Base-by-base conservation (phyloP, 345 rosid genomes). In the Camelina neglecta region DNA sequence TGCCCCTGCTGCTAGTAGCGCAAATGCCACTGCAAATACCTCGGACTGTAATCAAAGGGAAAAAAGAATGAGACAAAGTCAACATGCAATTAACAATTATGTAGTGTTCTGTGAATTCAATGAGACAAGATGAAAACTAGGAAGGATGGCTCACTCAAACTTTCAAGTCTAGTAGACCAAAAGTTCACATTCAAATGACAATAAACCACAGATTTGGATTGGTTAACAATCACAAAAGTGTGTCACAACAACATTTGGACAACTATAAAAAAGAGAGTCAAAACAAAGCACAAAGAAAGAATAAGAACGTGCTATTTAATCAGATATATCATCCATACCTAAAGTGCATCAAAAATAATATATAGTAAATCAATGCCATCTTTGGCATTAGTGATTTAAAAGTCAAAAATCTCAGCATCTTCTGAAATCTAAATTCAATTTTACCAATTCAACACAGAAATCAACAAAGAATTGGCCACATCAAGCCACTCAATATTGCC, bases 11-110 rank as follows among this genome's bases (percentile, higher is more conserved):
- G 97, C 99, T 56, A 95, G 89, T 44, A 95, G 84, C 18, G 98
- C 99, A 81, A 95, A 92, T 75, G 99, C 99, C 79, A 90, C 98
- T 1, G 98, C 97, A 70, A 95, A 95, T 45, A 95, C 96, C 81
- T 95, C 94, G 23, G 97, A 92, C 97, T 92, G 88, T 50, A 39
- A 35, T 71, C 36, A 65, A 8, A 50, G 5, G 33, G 20, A 49
- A 64, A 64, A 56, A 56, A 1, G 5, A 26, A 47, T 72, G 44
- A 78, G 77, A 42, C 44, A 16, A 39, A 16, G 11, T 26, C 4
- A 11, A 4, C 11, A 29, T 67, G 2, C 18, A 20, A 21, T 11
- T 31, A 35, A 18, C 9, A 11, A 4, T 16, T 12, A 6, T 42
- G 36, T 23, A n/a, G 13, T 21, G 11, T 21, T 18, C 7, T 35